phyloP scores from a whole-genome alignment of 371 early-diverging fungal species.

The Mucor irregularis region DNA sequence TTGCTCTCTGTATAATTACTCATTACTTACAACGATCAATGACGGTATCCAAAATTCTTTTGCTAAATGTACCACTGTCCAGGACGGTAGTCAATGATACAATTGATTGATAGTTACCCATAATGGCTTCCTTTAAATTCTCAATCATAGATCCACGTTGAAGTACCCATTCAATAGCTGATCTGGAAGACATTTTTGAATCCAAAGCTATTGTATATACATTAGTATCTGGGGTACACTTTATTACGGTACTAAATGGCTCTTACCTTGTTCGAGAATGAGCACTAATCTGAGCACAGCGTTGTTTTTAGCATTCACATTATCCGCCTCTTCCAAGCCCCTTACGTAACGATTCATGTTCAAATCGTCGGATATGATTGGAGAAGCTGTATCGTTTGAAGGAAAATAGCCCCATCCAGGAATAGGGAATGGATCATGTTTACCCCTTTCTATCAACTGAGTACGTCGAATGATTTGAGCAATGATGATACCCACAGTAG shows the following conservation, averaged over 20 bases:
- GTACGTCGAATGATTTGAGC: slow-evolving; percentile 62
- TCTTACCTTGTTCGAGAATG: slow-evolving; percentile 59
- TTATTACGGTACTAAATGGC: not conserved
- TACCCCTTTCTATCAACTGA: slow-evolving; percentile 47
- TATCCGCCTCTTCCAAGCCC: slow-evolving; percentile 50
- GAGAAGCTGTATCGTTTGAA: slow-evolving; percentile 4
- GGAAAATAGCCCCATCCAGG: slow-evolving; percentile 34
- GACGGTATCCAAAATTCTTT: slow-evolving; percentile 56
- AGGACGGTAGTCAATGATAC: slow-evolving; percentile 53
- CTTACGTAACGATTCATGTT: slow-evolving; percentile 19
- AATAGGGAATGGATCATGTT: slow-evolving; percentile 50
- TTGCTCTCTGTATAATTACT: too few relatives aligned
- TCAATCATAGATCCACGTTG: slow-evolving; percentile 55
- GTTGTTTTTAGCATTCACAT: slow-evolving; percentile 45
- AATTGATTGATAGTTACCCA: slow-evolving; percentile 66
- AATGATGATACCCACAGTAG: slow-evolving; percentile 67
- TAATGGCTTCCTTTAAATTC: slow-evolving; percentile 61
- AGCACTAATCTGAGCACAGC: slow-evolving; percentile 58
- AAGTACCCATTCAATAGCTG: slow-evolving; percentile 65
- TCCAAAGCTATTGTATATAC: slow-evolving; percentile 26
- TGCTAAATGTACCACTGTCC: slow-evolving; percentile 54
- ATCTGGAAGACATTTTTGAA: slow-evolving; percentile 38
- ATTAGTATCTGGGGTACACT: not conserved
- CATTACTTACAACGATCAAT: slow-evolving; percentile 58
- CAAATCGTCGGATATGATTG: slow-evolving; percentile 24